Conservation (phyloP, 331 rosid genomes). For the Erythrophleum ivorense region DNA sequence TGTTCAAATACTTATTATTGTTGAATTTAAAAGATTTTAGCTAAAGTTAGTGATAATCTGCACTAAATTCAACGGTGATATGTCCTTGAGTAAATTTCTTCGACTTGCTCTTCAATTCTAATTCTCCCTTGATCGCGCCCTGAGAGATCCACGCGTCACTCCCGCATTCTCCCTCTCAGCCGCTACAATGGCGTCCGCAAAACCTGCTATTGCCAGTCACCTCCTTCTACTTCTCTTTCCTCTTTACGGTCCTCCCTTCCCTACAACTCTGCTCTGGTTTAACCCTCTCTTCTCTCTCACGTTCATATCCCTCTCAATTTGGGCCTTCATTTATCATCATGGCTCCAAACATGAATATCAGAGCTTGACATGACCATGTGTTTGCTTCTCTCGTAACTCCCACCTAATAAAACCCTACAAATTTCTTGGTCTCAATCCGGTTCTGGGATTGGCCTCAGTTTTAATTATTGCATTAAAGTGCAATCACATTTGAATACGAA, state of each 20-base stretch:
- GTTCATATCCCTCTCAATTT: not conserved
- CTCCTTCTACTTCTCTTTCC: constrained; percentile 32
- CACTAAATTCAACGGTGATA: too few species aligned
- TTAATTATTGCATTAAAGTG: constrained; percentile 26
- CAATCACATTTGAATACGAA: not conserved
- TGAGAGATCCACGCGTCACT: not conserved
- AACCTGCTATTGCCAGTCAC: constrained; percentile 45
- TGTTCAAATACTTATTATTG: too few species aligned
- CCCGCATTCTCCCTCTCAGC: constrained; percentile 21
- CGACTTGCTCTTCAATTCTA: too few species aligned
- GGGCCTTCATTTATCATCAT: not conserved
- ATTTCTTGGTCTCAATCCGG: not conserved
- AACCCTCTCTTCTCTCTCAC: constrained; percentile 26
- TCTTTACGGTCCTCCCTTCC: constrained; percentile 37
- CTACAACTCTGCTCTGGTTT: not conserved
- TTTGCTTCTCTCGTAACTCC: constrained; percentile 14
- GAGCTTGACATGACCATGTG: constrained; percentile 6
- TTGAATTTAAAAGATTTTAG: too few species aligned
- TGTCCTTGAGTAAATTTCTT: too few species aligned
- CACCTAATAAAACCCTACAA: not conserved
- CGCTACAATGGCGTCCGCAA: constrained; percentile 50
- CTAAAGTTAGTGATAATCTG: too few species aligned
- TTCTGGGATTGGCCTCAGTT: not conserved
- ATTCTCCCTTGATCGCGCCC: not conserved
- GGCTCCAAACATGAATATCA: not conserved